Conservation (phyloP, 495 filamentous ascomycete genomes). For the Penicillium macrosclerotiorum region DNA sequence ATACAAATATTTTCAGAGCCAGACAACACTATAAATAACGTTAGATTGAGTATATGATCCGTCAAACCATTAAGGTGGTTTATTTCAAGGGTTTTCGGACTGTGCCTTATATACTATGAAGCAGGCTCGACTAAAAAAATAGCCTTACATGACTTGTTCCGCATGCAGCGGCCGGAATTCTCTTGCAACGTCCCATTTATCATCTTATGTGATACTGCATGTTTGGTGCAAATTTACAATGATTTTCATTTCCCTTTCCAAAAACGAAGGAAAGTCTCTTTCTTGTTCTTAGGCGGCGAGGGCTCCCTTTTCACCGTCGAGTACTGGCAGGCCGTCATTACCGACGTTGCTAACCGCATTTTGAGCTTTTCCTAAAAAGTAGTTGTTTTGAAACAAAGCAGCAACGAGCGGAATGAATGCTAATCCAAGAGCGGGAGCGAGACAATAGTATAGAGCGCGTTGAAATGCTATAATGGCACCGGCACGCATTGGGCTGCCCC, state of each 20-base stretch:
- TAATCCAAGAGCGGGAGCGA: constrained; percentile 5
- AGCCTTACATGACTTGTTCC: no score
- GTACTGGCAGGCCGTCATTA: constrained; percentile 9
- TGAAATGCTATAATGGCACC: constrained; percentile 13
- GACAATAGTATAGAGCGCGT: constrained; percentile 7
- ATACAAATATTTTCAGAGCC: no score
- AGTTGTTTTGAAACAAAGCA: constrained; percentile 10
- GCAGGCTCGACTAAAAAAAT: no score
- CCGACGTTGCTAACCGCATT: constrained; percentile 14
- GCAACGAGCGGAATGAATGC: constrained; percentile 10
- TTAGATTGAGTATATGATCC: no score
- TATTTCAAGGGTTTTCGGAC: no score
- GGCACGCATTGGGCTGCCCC: constrained; percentile 9
- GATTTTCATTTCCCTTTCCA: constrained; percentile 1
- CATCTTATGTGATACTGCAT: no score
- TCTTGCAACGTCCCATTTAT: no score
- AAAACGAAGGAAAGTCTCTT: constrained; percentile 4
- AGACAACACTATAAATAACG: no score
- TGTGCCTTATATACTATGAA: no score
- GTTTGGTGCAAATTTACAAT: no score
- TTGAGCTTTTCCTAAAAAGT: constrained; percentile 16
- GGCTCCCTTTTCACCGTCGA: constrained; percentile 3
- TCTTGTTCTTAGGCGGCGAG: constrained; percentile 2
- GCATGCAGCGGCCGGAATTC: no score
- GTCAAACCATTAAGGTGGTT: no score